Evolutionary conservation across 192 early-diverging fungal species (phyloP), one percentile per base, ranked within the genome.

Genomic region (Diversispora epigaea): DNA sequence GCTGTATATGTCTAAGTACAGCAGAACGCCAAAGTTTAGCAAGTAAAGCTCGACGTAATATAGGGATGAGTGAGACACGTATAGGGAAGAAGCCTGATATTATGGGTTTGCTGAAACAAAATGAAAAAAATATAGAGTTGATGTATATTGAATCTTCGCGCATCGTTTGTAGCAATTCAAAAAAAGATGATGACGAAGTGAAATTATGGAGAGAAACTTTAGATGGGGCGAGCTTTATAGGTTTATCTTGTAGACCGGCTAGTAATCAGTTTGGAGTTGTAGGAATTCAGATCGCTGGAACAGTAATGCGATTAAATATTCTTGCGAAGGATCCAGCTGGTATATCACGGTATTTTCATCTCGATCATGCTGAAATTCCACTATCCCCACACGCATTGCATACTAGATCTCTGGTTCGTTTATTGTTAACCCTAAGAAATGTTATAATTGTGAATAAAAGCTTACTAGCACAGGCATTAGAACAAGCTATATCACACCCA

Each of bases 131-230:
- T 5, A 45, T 17, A 6, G 17, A 67, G 15, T 11, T 65, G 10
- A 25, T 64, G 25, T 60, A 60, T 60, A 32, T 17, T n/a, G 57
- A 60, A 60, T 60, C 17, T 60, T 60, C 57, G 17, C 57, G 25
- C 19, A 32, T 60, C 57, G 17, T 17, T 9, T 60, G 57, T 17
- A 60, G 19, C 17, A 60, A 60, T 60, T 60, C 57, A 60, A 60
- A 60, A 60, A 60, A 60, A 60, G 57, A 60, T n/a, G 57, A 17
- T 60, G 57, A 60, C 25, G 6, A 40, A 1, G 43, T 64, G 3
- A 64, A 64, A 40, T 40, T 64, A 45, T 25, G 63, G 63, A 64
- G 39, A 6, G 63, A 64, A 64, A 64, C 39, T 17, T 45, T 64
- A 40, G 63, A 64, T 25, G 39, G 63, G n/a, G n/a, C n/a, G n/a